Evolutionary conservation across 768 basidiomycete species (phyloP).

Genomic region (Termitomyces sp.): DNA sequence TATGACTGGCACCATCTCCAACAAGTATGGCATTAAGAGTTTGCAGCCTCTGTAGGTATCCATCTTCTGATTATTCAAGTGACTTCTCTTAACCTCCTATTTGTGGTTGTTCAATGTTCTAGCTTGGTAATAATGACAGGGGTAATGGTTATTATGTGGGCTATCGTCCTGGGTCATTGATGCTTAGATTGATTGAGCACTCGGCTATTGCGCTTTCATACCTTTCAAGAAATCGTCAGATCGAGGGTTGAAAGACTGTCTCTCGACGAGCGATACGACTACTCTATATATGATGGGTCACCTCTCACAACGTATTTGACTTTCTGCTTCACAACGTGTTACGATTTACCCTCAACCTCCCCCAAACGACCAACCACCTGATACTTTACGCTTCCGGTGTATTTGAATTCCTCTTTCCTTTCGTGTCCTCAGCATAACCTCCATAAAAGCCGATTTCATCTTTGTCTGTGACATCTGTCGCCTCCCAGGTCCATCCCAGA

Average conservation of each 20-base stretch:
- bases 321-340: neutral
- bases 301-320: neutral
- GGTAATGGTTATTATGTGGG: constrained; percentile 53
- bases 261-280: neutral
- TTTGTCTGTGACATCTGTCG: too few species aligned
- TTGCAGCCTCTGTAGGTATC: constrained; percentile 57
- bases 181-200: constrained; percentile 7
- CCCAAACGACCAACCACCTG: neutral
- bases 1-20: constrained; percentile 64
- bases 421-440: too few species aligned
- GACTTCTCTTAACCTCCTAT: neutral
- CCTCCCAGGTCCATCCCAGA: too few species aligned
- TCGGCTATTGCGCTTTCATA: neutral
- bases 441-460: too few species aligned
- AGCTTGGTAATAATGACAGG: constrained; percentile 62
- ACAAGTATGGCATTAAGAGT: constrained; percentile 53
- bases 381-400: too few species aligned
- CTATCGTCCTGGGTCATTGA: constrained; percentile 34
- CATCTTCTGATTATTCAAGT: neutral
- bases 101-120: constrained; percentile 4
- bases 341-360: neutral
- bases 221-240: neutral
- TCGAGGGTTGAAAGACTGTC: too few species aligned
- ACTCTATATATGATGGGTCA: neutral
- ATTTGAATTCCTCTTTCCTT: too few species aligned